Percentiles rank a stretch among this genome's conserved stretches.
Conservation (phyloP, 2,329 filamentous ascomycete genomes). For the Clarireedia paspali region DNA sequence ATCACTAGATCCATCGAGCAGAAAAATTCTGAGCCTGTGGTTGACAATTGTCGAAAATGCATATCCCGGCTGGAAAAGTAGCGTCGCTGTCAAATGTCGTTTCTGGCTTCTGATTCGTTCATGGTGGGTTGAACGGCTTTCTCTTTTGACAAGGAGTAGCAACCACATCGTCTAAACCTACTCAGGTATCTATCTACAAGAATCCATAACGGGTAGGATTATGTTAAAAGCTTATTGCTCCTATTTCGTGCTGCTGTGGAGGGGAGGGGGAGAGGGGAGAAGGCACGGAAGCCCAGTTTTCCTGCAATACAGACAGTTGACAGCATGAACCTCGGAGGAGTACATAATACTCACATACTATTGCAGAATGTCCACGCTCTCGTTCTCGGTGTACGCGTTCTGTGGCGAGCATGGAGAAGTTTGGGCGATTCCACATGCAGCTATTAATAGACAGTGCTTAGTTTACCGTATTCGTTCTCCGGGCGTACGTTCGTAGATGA, state of each 20-base stretch:
- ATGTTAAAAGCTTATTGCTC: background rate
- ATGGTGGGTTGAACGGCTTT: background rate
- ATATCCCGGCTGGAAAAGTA: constrained; percentile 17
- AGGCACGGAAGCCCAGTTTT: background rate
- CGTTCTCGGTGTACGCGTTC: constrained; percentile 6
- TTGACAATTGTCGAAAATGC: constrained; percentile 12
- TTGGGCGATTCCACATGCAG: too few species aligned
- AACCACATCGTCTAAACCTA: constrained; percentile 8
- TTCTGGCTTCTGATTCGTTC: constrained; percentile 7
- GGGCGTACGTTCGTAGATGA: background rate
- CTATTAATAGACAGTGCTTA: constrained; percentile 1
- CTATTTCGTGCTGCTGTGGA: background rate
- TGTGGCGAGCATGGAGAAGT: constrained; percentile 4
- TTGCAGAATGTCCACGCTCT: background rate
- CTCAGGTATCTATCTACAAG: background rate
- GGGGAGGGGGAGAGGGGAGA: background rate
- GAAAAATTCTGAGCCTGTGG: constrained; percentile 24
- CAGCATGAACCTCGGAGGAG: constrained; percentile 7
- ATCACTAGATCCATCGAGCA: constrained; percentile 15
- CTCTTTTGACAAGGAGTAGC: background rate
- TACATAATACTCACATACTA: background rate
- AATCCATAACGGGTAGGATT: background rate
- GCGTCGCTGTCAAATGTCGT: constrained; percentile 6
- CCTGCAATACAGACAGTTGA: constrained; percentile 3
- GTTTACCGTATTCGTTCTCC: background rate